Percentiles rank a stretch among this genome's conserved stretches.
Evolutionary conservation across 2,329 filamentous ascomycete genomes (phyloP).

Genomic region (Fusarium setosum): DNA sequence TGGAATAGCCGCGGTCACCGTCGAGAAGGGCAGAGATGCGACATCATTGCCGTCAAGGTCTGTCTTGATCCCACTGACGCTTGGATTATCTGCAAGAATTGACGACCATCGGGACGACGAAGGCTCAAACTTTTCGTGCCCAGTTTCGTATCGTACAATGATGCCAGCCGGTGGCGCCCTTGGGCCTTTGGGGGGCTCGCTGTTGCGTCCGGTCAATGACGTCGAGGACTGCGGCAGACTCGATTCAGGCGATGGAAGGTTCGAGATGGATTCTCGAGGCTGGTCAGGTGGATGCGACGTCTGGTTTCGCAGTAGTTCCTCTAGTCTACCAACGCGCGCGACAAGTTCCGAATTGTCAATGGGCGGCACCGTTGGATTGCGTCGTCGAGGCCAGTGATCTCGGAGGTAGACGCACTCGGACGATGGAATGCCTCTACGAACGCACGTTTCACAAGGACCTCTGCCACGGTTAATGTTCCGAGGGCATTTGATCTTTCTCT

Average conservation of each 20-base stretch:
- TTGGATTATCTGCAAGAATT: neutral
- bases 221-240: neutral
- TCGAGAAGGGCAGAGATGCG: neutral
- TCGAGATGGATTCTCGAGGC: neutral
- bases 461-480: conserved; percentile 18
- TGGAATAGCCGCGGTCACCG: neutral
- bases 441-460: conserved; percentile 25
- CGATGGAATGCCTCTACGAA: conserved; percentile 22
- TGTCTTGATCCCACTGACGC: neutral
- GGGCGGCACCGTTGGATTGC: neutral
- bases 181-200: too few species aligned
- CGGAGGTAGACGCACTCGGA: conserved; percentile 24
- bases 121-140: conserved; percentile 20
- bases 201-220: neutral
- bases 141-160: conserved; percentile 13
- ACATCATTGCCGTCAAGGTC: neutral
- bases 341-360: neutral
- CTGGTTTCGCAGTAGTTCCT: neutral
- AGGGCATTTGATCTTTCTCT: conserved; percentile 29
- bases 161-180: neutral
- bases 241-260: neutral
- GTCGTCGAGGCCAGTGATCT: conserved; percentile 9
- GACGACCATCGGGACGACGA: conserved; percentile 19
- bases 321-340: neutral
- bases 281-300: neutral